Evolutionary conservation across 164 flowering plant genomes (phyloP).

Genomic region (Paratinospora sagittata): DNA sequence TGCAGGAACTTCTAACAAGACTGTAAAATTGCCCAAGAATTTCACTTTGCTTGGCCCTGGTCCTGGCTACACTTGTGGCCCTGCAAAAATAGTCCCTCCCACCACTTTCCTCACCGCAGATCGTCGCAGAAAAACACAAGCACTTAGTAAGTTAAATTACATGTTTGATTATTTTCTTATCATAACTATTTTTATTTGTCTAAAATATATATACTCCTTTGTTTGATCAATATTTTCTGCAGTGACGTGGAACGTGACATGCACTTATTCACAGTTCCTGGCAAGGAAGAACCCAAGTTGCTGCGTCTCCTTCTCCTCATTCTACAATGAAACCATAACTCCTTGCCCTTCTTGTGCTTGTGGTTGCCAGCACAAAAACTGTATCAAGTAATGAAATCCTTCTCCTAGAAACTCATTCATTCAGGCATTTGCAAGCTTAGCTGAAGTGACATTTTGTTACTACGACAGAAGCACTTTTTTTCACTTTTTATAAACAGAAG

Average conservation of each 20-base stretch:
- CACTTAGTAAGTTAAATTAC: constrained; percentile 37
- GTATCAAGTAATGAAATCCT: constrained; percentile 40
- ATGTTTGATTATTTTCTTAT: neutral
- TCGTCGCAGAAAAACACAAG: constrained; percentile 50
- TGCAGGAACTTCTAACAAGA: constrained; percentile 59
- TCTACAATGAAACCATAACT: constrained; percentile 60
- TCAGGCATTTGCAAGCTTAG: too few relatives aligned
- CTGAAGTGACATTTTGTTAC: too few relatives aligned
- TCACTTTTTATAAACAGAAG: too few relatives aligned
- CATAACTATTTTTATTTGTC: neutral
- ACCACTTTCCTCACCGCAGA: constrained; percentile 46
- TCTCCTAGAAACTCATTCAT: neutral
- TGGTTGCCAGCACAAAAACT: constrained; percentile 63
- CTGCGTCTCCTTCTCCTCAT: constrained; percentile 69
- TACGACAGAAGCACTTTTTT: too few relatives aligned
- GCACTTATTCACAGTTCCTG: constrained; percentile 82
- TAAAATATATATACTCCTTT: too few relatives aligned
- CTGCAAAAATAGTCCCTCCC: constrained; percentile 52
- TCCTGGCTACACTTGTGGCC: constrained; percentile 65
- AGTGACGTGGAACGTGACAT: constrained; percentile 93
- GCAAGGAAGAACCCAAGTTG: constrained; percentile 62
- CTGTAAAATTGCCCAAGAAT: constrained; percentile 55
- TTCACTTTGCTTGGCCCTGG: constrained; percentile 65
- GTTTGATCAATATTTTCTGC: constrained; percentile 17
- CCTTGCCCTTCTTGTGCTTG: constrained; percentile 71